These are phyloP conservation scores for Rhodotorula kratochvilovae DNA, from an alignment of 768 basidiomycete species.

Conservation along the genomic window DNA sequence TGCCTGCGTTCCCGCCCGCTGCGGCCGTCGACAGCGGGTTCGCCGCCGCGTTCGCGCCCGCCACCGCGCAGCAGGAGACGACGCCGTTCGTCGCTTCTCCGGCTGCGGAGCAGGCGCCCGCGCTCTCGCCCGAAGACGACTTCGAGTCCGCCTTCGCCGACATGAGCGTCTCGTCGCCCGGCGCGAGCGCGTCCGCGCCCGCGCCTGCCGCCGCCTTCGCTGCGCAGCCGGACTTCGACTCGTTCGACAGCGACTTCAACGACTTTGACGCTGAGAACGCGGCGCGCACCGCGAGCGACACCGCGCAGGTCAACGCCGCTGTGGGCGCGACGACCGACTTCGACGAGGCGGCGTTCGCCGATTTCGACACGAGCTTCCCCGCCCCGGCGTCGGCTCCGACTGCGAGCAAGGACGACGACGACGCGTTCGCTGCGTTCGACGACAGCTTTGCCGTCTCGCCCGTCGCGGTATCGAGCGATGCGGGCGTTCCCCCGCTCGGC, in stretches of 20 bases:
- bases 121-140: conserved; percentile 35
- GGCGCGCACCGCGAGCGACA: not conserved
- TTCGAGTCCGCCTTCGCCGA: conserved; percentile 43
- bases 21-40: not conserved
- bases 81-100: not conserved
- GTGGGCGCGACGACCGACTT: conserved; percentile 31
- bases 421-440: conserved; percentile 48
- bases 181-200: conserved; percentile 2
- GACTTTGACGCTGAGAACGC: conserved; percentile 35
- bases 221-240: conserved; percentile 55
- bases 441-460: conserved; percentile 46
- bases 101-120: not conserved
- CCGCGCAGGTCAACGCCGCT: not conserved
- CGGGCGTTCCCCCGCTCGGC: conserved; percentile 41
- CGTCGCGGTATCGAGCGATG: conserved; percentile 43
- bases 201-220: conserved; percentile 49
- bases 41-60: not conserved
- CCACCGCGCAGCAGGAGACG: not conserved
- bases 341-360: conserved; percentile 43
- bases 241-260: conserved; percentile 54
- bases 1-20: not conserved
- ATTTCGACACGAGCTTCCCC: conserved; percentile 34
- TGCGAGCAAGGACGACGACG: not conserved
- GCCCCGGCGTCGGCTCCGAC: conserved; percentile 1
- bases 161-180: conserved; percentile 6